Evolutionary conservation across 192 early-diverging fungal species (phyloP).

Genomic region (Coemansia sp.): DNA sequence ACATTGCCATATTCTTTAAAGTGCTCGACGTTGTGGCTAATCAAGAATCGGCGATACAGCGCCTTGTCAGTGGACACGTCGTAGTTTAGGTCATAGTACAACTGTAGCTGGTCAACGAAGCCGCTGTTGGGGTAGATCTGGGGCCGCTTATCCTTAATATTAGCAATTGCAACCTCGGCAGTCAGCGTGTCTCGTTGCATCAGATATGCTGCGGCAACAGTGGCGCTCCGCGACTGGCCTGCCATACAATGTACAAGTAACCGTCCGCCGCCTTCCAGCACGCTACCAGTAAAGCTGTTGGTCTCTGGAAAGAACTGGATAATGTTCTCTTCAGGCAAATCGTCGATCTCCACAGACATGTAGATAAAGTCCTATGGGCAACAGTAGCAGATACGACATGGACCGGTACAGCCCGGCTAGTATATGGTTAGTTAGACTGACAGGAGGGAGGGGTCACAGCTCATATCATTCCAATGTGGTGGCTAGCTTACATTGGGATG

Average conservation of each 20-base stretch:
- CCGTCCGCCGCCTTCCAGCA: constrained; percentile 50
- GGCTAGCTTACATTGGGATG: constrained; percentile 31
- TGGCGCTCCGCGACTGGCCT: constrained; percentile 71
- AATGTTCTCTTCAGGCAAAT: constrained; percentile 66
- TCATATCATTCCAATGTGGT: not conserved
- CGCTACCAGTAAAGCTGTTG: constrained; percentile 61
- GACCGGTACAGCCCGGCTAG: not conserved
- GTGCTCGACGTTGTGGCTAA: constrained; percentile 64
- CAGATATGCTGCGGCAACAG: constrained; percentile 67
- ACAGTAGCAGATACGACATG: not conserved
- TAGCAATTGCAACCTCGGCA: constrained; percentile 53
- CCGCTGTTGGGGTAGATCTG: constrained; percentile 67
- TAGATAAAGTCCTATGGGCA: constrained; percentile 52
- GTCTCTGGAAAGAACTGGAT: constrained; percentile 72
- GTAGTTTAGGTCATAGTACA: constrained; percentile 65
- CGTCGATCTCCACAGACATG: constrained; percentile 62
- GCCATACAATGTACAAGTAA: constrained; percentile 75
- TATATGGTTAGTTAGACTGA: not conserved
- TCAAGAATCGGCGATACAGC: constrained; percentile 68
- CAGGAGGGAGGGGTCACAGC: not conserved
- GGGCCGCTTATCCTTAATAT: constrained; percentile 41
- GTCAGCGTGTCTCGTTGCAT: constrained; percentile 62
- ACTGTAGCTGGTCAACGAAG: constrained; percentile 64
- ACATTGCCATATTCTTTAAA: constrained; percentile 61
- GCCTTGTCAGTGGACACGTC: constrained; percentile 59